Base-by-base conservation (phyloP, 192 early-diverging fungal species). In the Thamnidium elegans region DNA sequence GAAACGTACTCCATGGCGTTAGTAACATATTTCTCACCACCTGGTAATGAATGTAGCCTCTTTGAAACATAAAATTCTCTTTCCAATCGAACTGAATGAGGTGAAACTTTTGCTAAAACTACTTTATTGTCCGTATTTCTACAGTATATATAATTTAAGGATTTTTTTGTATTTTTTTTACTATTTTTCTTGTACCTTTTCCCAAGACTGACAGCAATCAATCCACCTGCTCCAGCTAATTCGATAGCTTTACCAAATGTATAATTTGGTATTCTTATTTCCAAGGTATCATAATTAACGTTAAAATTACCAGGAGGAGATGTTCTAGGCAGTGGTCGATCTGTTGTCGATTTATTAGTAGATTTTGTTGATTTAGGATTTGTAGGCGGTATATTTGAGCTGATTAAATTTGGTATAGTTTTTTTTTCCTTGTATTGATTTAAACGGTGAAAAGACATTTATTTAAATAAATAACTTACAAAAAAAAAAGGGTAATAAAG, bases 51-150 rank as follows among this genome's bases (percentile, higher is more conserved):
- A 54, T 58, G 46, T 13, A 66, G 55, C 14, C 65, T 51, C 14
- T 52, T 52, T 46, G 65, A 20, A 7, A 66, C 44, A n/a, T 66
- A 56, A 26, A 56, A 66, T 39, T 66, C 65, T 56, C 65, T 43
- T 21, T 66, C 65, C 15, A 66, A 45, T 32, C 65, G 53, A 19
- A 66, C 23, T 10, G 65, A 46, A 58, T 66, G 51, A 13, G 65
- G 65, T 39, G 65, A 66, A n/a, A 66, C 8, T 48, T 66, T 66
- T 19, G 46, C 65, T 4, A 66, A 21, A 3, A 66, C 65, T 19
- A 52, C 7, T 9, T 31, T 23, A 36, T 66, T 42, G 39, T 66
- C 65, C 17, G 10, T 32, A 8, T 31, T 31, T 66, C 65, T 66
- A 52, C 11, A 44, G 15, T 43, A 36, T 31, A 3, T 36, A 30